Evolutionary conservation across 345 rosid genomes (phyloP), one percentile per base, ranked within the genome.

Genomic region (Pistacia integerrima): DNA sequence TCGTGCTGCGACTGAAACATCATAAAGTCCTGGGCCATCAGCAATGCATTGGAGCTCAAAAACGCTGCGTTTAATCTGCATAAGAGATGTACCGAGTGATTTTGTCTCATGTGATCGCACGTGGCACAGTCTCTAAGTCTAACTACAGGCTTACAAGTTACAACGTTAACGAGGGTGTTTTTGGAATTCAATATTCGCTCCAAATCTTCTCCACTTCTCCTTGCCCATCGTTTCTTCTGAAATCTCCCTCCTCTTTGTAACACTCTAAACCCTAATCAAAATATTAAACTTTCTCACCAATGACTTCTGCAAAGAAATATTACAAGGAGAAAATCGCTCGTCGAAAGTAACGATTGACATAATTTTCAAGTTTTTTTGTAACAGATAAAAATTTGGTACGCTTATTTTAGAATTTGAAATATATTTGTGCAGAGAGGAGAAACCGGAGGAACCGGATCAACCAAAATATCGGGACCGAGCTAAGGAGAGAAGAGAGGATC

Each of bases 401-500:
- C 8, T 25, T 17, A 11, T 41, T 11, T 36, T 38, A 35, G 25
- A 61, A 49, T 54, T 20, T 30, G 67, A 64, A 64, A 38, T 41
- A 68, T 58, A 51, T 36, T 73, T 78, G 20, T 63, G 67, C 86
- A 94, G 97, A 88, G 98, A 95, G 75, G 99, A 92, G 88, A 93
- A 95, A 74, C 69, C 88, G 46, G 98, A 93, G 56, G 99, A 93
- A 56, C 88, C 92, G 6, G 99, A 93, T 71, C 76, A 67, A 25
- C 97, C 87, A 18, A 90, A 86, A 83, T 93, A 95, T 73, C 85
- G 99, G 79, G 98, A 93, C 83, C 90, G 99, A 20, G 99, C 99
- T 0, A 95, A 93, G 82, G 99, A 95, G 87, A 86, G 99, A 68
- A 84, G 99, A 76, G 99, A 93, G 75, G 97, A 95, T 80, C 99